These are phyloP conservation scores for Dictyostelium discoideum DNA, from an alignment of 78 protist genomes.

Conservation along the genomic window DNA sequence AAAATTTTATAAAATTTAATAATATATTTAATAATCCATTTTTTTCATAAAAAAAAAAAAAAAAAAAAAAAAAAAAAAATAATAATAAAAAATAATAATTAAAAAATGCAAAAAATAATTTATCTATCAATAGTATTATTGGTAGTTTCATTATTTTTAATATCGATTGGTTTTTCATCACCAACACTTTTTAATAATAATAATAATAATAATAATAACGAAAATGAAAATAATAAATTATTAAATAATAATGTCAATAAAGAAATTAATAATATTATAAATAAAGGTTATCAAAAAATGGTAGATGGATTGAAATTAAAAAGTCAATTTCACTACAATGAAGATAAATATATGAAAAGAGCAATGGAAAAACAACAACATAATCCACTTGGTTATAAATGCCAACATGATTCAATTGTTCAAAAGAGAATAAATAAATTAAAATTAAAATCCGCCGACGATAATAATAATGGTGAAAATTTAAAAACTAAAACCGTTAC, in stretches of 20 bases:
- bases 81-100: not conserved
- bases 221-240: not conserved
- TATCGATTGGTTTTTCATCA: constrained; percentile 6
- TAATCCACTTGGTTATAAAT: not conserved
- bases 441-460: not conserved
- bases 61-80: not conserved
- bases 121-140: constrained; percentile 5
- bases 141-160: constrained; percentile 17
- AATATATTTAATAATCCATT: not conserved
- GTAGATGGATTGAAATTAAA: constrained; percentile 17
- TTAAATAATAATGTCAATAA: not conserved
- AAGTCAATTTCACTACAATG: not conserved
- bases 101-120: not conserved
- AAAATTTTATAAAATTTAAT: not conserved
- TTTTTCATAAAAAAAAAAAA: not conserved
- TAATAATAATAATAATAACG: not conserved
- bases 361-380: not conserved
- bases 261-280: not conserved
- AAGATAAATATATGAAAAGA: constrained; percentile 21
- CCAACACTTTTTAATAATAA: not conserved
- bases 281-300: constrained; percentile 9
- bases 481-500: not conserved
- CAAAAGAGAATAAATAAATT: not conserved
- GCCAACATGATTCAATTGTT: constrained; percentile 20
- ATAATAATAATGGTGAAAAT: not conserved